Percentiles rank a stretch among this genome's conserved stretches.
These are phyloP conservation scores for Phytophthora idaei DNA, from an alignment of 352 stramenopile genomes.

Conservation along the genomic window DNA sequence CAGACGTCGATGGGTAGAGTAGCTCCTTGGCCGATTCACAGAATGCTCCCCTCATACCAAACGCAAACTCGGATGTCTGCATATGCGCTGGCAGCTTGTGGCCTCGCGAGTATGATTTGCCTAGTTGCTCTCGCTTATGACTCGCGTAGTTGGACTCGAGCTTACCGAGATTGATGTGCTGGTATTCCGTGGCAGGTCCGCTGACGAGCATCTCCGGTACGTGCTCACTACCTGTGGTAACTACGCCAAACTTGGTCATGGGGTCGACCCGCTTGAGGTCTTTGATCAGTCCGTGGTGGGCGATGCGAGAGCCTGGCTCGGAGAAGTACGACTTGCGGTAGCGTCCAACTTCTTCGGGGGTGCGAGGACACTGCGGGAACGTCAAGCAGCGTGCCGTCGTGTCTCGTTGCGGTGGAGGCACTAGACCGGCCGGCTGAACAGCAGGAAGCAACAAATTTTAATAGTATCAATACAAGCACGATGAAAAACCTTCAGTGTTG, in stretches of 20 bases:
- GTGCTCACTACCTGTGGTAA: slow-evolving; percentile 73
- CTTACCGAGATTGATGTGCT: slow-evolving; percentile 71
- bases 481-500: background rate
- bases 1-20: slow-evolving; percentile 65
- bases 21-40: slow-evolving; percentile 86
- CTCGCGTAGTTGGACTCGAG: slow-evolving; percentile 82
- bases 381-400: slow-evolving; percentile 58
- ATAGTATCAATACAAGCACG: background rate
- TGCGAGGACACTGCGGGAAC: slow-evolving; percentile 63
- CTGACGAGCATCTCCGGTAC: slow-evolving; percentile 64
- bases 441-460: background rate
- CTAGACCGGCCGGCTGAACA: slow-evolving; percentile 51
- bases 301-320: slow-evolving; percentile 74
- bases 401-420: slow-evolving; percentile 44
- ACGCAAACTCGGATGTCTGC: slow-evolving; percentile 63
- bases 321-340: slow-evolving; percentile 88
- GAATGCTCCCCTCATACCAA: slow-evolving; percentile 70
- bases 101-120: slow-evolving; percentile 66
- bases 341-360: slow-evolving; percentile 72
- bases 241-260: slow-evolving; percentile 66
- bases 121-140: slow-evolving; percentile 80
- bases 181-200: slow-evolving; percentile 55
- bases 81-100: slow-evolving; percentile 69
- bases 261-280: slow-evolving; percentile 73
- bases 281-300: slow-evolving; percentile 80